Percentiles rank a stretch among this genome's conserved stretches.
These are phyloP conservation scores for Exophiala lecanii-corni DNA, from an alignment of 2,329 filamentous ascomycete genomes.

Conservation along the genomic window DNA sequence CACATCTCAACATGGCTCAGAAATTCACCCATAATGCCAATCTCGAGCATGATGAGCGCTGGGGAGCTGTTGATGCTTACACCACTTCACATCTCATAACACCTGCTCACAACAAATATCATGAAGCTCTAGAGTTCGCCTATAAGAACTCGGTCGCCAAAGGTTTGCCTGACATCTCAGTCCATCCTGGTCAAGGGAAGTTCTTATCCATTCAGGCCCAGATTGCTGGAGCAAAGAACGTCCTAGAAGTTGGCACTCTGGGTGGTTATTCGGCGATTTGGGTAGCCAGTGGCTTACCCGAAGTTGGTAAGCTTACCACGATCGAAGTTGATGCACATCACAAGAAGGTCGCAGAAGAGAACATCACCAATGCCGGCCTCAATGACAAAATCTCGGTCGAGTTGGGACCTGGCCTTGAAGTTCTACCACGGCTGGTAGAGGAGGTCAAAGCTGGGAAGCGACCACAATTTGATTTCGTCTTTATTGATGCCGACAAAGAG, in stretches of 20 bases:
- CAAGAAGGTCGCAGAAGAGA: constrained; percentile 44
- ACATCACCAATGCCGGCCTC: constrained; percentile 39
- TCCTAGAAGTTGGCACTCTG: constrained; percentile 54
- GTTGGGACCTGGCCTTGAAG: constrained; percentile 43
- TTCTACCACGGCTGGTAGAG: constrained; percentile 37
- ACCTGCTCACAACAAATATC: constrained; percentile 23
- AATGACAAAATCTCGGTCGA: constrained; percentile 42
- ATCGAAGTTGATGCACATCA: constrained; percentile 48
- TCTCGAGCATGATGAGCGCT: constrained; percentile 15
- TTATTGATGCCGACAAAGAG: constrained; percentile 51
- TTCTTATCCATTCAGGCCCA: constrained; percentile 39
- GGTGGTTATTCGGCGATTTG: constrained; percentile 53
- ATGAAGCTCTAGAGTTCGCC: constrained; percentile 30
- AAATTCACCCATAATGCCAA: neutral
- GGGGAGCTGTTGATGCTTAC: constrained; percentile 18
- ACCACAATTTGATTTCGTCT: constrained; percentile 46
- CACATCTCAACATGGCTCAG: constrained; percentile 4
- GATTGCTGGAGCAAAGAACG: constrained; percentile 33
- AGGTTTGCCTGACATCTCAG: constrained; percentile 37
- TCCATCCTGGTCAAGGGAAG: constrained; percentile 35
- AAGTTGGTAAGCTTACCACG: constrained; percentile 43
- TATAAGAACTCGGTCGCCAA: constrained; percentile 31
- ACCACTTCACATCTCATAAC: constrained; percentile 16
- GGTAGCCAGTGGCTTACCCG: constrained; percentile 39
- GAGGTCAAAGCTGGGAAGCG: constrained; percentile 39